A percentile compares a stretch with the other conserved stretches of the same genome.
These are phyloP conservation scores for Gracilaria vermiculophylla DNA, from an alignment of 23 red algal genomes.

Conservation along the genomic window DNA sequence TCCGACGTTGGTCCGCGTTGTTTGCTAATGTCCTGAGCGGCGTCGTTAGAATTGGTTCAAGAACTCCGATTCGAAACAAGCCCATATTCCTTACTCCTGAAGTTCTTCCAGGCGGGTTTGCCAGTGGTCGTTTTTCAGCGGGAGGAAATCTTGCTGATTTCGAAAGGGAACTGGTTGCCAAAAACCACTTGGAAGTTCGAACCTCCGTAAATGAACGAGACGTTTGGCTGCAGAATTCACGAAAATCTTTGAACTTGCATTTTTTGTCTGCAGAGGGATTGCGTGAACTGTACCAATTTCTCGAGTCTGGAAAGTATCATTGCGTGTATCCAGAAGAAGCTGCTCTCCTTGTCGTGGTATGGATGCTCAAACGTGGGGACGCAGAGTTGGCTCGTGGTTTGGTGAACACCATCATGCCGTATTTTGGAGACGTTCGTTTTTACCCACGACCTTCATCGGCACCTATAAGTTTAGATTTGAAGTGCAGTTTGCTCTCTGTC, in stretches of 20 bases:
- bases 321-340: neutral
- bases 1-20: neutral
- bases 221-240: neutral
- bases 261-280: neutral
- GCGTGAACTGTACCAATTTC: neutral
- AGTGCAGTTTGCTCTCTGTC: neutral
- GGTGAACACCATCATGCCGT: neutral
- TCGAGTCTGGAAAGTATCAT: neutral
- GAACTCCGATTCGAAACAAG: neutral
- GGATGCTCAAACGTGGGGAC: neutral
- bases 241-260: neutral
- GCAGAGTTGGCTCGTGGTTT: neutral
- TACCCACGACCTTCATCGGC: neutral
- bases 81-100: neutral
- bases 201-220: neutral
- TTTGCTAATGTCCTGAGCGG: neutral
- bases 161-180: neutral
- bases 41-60: neutral
- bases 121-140: neutral
- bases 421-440: slow-evolving; percentile 2
- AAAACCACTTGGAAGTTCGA: neutral
- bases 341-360: neutral
- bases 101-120: neutral
- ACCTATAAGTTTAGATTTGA: neutral
- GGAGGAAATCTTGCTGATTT: neutral